A percentile compares a stretch with the other conserved stretches of the same genome.
Conservation (phyloP, 257 asterid genomes). For the Solanum lycopersicoides region DNA sequence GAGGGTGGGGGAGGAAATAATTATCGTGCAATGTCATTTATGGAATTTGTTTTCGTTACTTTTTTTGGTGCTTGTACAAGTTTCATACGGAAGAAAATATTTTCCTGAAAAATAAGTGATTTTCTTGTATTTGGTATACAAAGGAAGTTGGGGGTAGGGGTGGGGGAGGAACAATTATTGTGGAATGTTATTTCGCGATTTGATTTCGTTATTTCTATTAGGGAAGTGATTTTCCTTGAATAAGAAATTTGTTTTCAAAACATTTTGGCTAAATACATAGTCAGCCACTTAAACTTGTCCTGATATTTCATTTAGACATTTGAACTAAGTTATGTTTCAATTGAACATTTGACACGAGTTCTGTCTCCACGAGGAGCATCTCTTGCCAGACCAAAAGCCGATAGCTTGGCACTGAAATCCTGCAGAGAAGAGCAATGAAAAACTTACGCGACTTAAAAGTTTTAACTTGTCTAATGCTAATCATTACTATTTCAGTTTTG, state of each 20-base stretch:
- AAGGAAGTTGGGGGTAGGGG: too few relatives aligned
- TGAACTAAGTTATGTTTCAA: too few relatives aligned
- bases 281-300: neutral
- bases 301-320: neutral
- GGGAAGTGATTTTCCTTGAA: too few relatives aligned
- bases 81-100: too few relatives aligned
- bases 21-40: neutral
- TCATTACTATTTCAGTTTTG: neutral
- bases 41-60: neutral
- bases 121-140: too few relatives aligned
- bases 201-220: too few relatives aligned
- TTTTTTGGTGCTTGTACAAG: neutral
- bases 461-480: neutral
- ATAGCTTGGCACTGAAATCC: conserved; percentile 62
- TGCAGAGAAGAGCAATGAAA: conserved; percentile 12
- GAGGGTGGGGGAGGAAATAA: neutral
- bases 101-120: too few relatives aligned
- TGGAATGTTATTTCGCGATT: too few relatives aligned
- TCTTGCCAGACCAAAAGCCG: conserved; percentile 71
- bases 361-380: conserved; percentile 60
- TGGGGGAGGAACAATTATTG: too few relatives aligned
- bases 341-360: conserved; percentile 28
- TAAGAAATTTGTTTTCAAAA: too few relatives aligned
- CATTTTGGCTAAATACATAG: neutral
- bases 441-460: neutral